Base-by-base conservation (phyloP, 305 asterid species). In the Euphrasia arctica region DNA sequence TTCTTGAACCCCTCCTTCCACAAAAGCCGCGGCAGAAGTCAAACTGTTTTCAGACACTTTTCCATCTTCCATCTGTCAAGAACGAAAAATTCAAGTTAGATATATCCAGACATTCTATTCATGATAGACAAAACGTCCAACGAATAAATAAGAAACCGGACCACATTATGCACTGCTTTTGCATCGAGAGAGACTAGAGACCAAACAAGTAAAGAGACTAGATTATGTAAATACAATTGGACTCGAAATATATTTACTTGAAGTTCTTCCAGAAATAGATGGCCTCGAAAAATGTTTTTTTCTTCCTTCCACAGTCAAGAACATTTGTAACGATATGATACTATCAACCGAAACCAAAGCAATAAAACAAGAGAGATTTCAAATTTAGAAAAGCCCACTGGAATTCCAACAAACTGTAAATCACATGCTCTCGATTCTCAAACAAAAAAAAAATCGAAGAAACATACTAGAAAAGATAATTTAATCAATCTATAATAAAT, bases 1-100 rank as follows among this genome's bases (percentile, higher is more conserved):
- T 48, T 90, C 97, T 74, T 88, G 97, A 71, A 85, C 79, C 69
- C 97, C 97, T 48, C 97, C 95, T 83, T 90, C 97, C 58, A 90
- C 97, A 64, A 87, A 87, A 28, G 97, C 95, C 5, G 87, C 91
- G 9, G 90, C 86, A 2, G 95, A 90, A 50, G 82, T 83, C 87
- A 87, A 74, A 48, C 77, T 80, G 70, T 51, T 84, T 65, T 85
- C 91, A 10, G 88, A 49, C 58, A 71, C 56, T 70, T 80, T 82
- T 66, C 77, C 83, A 63, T 81, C 90, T 72, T 87, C 97, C 95
- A 90, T 90, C 97, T 87, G 79, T 54, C 65, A 68, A 50, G 25
- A 58, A 56, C 22, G 3, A 5, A 6, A 42, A 54, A 58, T 25
- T 29, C 52, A 45, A 2, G 4, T 45, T 45, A 15, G 55, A n/a